Evolutionary conservation across 225 moss, liverwort and hornwort genomes (phyloP).

Genomic region (Marchantia polymorpha): DNA sequence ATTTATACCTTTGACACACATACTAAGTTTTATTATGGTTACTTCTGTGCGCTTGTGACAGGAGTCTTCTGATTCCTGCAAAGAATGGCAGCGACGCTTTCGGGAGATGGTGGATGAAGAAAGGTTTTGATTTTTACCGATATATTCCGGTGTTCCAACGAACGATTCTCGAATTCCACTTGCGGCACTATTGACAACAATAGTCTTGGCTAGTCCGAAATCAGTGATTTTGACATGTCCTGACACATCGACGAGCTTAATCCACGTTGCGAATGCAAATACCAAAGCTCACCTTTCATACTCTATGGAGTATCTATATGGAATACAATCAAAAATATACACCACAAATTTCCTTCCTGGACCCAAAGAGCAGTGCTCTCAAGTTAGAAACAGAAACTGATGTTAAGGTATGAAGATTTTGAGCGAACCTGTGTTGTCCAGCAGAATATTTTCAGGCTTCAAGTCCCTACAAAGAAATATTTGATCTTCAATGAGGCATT

Average conservation of each 20-base stretch:
- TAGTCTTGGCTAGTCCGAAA: slow-evolving; percentile 15
- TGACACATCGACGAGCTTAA: background rate
- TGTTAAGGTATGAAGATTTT: too few species aligned
- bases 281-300: too few species aligned
- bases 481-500: too few species aligned
- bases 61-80: background rate
- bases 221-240: slow-evolving; percentile 16
- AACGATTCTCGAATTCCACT: slow-evolving; percentile 6
- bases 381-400: too few species aligned
- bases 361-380: too few species aligned
- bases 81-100: background rate
- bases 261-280: too few species aligned
- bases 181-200: background rate
- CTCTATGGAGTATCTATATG: too few species aligned
- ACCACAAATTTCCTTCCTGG: too few species aligned
- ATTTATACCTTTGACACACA: too few species aligned
- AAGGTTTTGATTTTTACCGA: background rate
- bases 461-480: slow-evolving; percentile 3
- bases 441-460: slow-evolving; percentile 16
- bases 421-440: slow-evolving; percentile 3
- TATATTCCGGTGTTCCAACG: slow-evolving; percentile 23
- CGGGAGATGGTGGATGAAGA: background rate
- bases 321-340: too few species aligned
- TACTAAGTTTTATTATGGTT: too few species aligned
- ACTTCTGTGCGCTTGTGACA: too few species aligned